Evolutionary conservation across 805 yeast species (phyloP).

Genomic region (Schizosaccharomyces octosporus): DNA sequence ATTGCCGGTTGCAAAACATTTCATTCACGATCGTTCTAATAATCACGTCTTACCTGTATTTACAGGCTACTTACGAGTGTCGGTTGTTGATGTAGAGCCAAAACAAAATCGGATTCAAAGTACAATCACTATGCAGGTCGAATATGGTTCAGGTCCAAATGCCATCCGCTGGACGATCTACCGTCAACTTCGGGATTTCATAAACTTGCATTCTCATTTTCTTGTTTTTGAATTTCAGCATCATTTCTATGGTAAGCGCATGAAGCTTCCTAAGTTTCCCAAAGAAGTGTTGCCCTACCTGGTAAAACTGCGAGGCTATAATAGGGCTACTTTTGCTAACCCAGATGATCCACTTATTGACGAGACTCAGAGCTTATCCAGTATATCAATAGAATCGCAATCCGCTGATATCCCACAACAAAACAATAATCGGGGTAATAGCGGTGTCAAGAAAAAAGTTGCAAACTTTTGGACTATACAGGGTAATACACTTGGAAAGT

Average conservation of each 20-base stretch:
- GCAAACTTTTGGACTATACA: slow-evolving; percentile 4
- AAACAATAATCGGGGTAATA: neutral
- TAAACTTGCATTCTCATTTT: slow-evolving; percentile 43
- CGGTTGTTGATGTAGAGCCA: slow-evolving; percentile 18
- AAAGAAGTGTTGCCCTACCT: slow-evolving; percentile 10
- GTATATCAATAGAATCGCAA: neutral
- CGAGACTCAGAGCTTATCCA: neutral
- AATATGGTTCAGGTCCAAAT: slow-evolving; percentile 69
- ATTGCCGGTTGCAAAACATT: slow-evolving; percentile 45
- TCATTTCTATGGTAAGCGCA: slow-evolving; percentile 5
- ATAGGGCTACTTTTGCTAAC: neutral
- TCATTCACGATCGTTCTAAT: slow-evolving; percentile 40
- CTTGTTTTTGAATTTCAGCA: slow-evolving; percentile 23
- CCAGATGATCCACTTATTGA: neutral
- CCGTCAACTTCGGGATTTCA: slow-evolving; percentile 46
- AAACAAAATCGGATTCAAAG: slow-evolving; percentile 19
- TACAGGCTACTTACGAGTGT: slow-evolving; percentile 44
- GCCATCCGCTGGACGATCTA: slow-evolving; percentile 59
- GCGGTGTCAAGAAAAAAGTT: neutral
- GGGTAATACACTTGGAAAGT: slow-evolving; percentile 29
- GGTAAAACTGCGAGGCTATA: slow-evolving; percentile 2
- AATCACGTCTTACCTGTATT: slow-evolving; percentile 55
- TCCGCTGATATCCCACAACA: neutral
- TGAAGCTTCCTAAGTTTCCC: slow-evolving; percentile 22
- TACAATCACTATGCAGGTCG: slow-evolving; percentile 45